phyloP scores from a whole-genome alignment of 2,329 filamentous ascomycete species.

The Teratosphaeria gauchensis region DNA sequence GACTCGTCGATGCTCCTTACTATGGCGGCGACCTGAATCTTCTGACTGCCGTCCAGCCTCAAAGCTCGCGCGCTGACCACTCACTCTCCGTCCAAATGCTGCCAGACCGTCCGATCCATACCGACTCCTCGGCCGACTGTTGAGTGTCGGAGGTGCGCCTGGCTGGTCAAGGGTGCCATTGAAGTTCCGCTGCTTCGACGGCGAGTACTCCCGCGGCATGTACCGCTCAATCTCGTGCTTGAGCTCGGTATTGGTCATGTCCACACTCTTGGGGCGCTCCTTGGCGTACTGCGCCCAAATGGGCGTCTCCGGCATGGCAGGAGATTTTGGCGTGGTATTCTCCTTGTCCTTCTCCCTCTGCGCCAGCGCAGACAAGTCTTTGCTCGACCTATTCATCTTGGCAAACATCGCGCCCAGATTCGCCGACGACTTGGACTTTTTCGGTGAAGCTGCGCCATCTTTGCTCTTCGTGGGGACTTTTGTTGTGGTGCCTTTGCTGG shows the following conservation, averaged over 20 bases:
- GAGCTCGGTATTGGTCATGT: constrained; percentile 33
- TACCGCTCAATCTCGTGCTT: constrained; percentile 49
- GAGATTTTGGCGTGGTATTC: constrained; percentile 57
- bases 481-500: constrained; percentile 27
- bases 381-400: constrained; percentile 59
- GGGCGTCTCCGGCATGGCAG: constrained; percentile 47
- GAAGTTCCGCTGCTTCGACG: constrained; percentile 54
- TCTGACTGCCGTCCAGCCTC: constrained; percentile 17
- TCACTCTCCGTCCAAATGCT: constrained; percentile 20
- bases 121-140: constrained; percentile 21
- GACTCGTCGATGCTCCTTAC: constrained; percentile 8
- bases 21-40: constrained; percentile 11
- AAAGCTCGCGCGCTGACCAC: constrained; percentile 15
- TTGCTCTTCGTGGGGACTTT: constrained; percentile 11
- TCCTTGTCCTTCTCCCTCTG: constrained; percentile 62
- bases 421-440: constrained; percentile 73
- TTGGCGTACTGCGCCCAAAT: constrained; percentile 68
- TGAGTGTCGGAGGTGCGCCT: constrained; percentile 38
- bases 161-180: constrained; percentile 22
- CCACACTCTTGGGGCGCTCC: constrained; percentile 1
- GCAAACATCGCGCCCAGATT: constrained; percentile 71
- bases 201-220: constrained; percentile 50
- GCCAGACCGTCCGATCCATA: constrained; percentile 13
- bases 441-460: constrained; percentile 20
- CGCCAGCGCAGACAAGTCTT: constrained; percentile 41